These are phyloP conservation scores for Neostapfia colusana DNA, from an alignment of 176 grass and related monocot genomes.

Conservation along the genomic window DNA sequence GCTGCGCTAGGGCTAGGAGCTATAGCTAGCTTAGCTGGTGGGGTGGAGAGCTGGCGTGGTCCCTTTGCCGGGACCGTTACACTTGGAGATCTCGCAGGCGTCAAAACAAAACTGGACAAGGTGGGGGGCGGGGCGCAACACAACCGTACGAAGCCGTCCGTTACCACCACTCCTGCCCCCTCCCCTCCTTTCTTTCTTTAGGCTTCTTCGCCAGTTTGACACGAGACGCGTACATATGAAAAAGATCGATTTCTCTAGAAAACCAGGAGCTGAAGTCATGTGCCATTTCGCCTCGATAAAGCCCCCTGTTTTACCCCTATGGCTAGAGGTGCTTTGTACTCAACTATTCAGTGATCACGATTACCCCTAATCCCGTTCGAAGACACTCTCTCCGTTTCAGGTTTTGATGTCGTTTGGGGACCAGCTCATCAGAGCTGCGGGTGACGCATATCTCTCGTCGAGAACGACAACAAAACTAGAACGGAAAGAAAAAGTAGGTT, in stretches of 20 bases:
- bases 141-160: constrained; percentile 5
- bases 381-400: not conserved
- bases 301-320: constrained; percentile 5
- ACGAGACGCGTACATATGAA: not conserved
- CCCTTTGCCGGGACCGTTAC: constrained; percentile 28
- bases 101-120: constrained; percentile 7
- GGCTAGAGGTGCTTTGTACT: constrained; percentile 13
- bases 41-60: constrained; percentile 23
- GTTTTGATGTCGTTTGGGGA: no score
- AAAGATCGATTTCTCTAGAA: not conserved
- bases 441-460: no score
- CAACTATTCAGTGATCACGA: constrained; percentile 48
- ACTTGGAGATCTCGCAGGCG: constrained; percentile 27
- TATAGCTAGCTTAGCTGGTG: not conserved
- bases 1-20: no score
- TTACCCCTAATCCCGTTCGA: constrained; percentile 35
- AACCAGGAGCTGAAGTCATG: not conserved
- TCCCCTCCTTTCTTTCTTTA: no score
- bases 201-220: no score
- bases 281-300: not conserved
- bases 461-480: no score
- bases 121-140: not conserved
- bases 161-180: not conserved
- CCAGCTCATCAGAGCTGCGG: no score
- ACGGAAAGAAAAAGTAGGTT: not conserved